Base-by-base conservation (phyloP, 805 yeast species). In the Kluyveromyces aestuarii region DNA sequence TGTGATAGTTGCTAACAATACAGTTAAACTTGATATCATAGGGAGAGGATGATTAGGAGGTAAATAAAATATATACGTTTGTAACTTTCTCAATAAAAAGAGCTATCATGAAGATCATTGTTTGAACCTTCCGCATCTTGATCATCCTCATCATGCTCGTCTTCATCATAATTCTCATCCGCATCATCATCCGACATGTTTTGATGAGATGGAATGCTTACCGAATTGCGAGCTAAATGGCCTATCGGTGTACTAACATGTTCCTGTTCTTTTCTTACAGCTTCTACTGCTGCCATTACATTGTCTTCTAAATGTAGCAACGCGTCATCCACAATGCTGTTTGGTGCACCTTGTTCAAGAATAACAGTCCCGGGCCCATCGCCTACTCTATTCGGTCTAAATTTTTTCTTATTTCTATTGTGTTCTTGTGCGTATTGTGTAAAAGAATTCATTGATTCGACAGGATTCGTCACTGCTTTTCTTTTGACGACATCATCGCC, bases 231-330 rank as follows among this genome's bases (percentile, higher is more conserved):
- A 7, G 11, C 35, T 13, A 30, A 3, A 30, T 10, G 14, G 14
- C 35, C 35, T 30, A 30, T 30, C 2, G 35, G 14, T 30, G 14
- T 13, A 10, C 11, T 41, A 10, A 14, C 17, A 17, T 45, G 38
- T 37, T 50, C 49, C 33, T 55, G 56, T 30, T 54, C 55, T 37
- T 57, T 53, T 37, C 54, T 57, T 9, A 54, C 61, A 30, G 59
- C 52, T 50, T 58, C 58, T 9, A 60, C 56, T 2, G 63, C 62
- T 3, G 61, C 61, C 55, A 62, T 55, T 5, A 58, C 62, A 50
- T 62, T 60, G 40, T 60, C 63, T 8, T 61, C 66, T 3, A 63
- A 46, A 44, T 57, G 52, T 25, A 55, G 37, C 39, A 58, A 51
- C 3, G 63, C 62, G 43, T 58, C 59, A 37, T 60, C 59, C 48